Evolutionary conservation across 2,329 filamentous ascomycete genomes (phyloP).

Genomic region (Sphaerostilbella broomeana): DNA sequence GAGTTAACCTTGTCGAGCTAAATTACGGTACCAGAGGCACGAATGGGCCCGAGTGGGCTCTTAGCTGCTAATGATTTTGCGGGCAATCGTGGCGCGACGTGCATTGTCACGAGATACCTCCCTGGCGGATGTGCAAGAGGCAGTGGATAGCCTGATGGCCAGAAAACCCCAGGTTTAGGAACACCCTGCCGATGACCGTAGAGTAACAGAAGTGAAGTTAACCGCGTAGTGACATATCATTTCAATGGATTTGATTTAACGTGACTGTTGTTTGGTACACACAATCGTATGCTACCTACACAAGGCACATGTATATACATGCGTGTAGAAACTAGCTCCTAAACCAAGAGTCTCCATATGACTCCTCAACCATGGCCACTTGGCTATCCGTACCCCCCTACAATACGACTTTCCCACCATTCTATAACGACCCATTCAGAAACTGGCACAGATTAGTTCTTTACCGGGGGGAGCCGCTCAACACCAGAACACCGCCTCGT

Average conservation of each 20-base stretch:
- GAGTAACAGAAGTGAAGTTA: neutral
- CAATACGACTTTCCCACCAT: too few species aligned
- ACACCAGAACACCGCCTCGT: too few species aligned
- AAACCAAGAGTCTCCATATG: neutral
- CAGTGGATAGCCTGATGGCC: slow-evolving; percentile 34
- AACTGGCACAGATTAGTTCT: too few species aligned
- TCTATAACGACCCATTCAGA: too few species aligned
- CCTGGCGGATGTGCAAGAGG: slow-evolving; percentile 44
- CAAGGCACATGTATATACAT: neutral
- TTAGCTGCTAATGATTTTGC: slow-evolving; percentile 62
- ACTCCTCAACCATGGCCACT: neutral
- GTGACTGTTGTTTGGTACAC: too few species aligned
- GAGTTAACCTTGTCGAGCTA: slow-evolving; percentile 36
- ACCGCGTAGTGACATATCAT: neutral
- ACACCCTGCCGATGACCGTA: slow-evolving; percentile 34
- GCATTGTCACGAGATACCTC: slow-evolving; percentile 58
- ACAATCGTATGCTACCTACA: too few species aligned
- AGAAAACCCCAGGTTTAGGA: slow-evolving; percentile 41
- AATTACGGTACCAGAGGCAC: slow-evolving; percentile 46
- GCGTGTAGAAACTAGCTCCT: neutral
- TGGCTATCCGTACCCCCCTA: too few species aligned
- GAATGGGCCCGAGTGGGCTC: slow-evolving; percentile 57
- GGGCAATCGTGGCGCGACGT: slow-evolving; percentile 53
- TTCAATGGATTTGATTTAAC: too few species aligned
- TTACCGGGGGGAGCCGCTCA: too few species aligned